Evolutionary conservation across 2,329 filamentous ascomycete genomes (phyloP).

Genomic region (Fusarium virguliforme): DNA sequence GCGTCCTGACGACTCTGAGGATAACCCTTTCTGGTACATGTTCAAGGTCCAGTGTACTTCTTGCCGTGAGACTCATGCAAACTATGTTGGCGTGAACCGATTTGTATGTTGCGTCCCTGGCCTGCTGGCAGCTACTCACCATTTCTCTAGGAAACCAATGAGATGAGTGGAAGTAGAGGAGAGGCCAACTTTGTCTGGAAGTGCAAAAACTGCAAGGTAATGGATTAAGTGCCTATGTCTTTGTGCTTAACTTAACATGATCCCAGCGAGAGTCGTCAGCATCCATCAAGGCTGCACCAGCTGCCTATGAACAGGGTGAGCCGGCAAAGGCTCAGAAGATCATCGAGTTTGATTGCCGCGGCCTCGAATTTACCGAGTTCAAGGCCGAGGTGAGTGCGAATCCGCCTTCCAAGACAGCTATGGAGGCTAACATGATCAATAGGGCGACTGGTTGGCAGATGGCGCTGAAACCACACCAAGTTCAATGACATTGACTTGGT

Average conservation of each 20-base stretch:
- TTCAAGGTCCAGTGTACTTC: slow-evolving; percentile 99
- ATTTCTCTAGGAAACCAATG: slow-evolving; percentile 80
- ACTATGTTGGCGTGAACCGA: slow-evolving; percentile 87
- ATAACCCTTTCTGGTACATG: slow-evolving; percentile 93
- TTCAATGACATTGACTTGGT: slow-evolving; percentile 86
- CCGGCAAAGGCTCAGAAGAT: slow-evolving; percentile 84
- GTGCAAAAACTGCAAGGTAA: slow-evolving; percentile 97
- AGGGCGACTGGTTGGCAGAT: slow-evolving; percentile 93
- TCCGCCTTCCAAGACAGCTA: too few species aligned
- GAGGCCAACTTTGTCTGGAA: slow-evolving; percentile 99
- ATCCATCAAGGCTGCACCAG: slow-evolving; percentile 82
- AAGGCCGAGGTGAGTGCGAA: slow-evolving; percentile 79
- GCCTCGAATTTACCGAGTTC: slow-evolving; percentile 92
- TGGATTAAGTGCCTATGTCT: not conserved
- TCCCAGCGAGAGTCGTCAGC: slow-evolving; percentile 86
- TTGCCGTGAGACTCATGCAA: slow-evolving; percentile 91
- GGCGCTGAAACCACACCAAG: slow-evolving; percentile 85
- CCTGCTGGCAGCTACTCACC: slow-evolving; percentile 20
- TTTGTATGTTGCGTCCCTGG: slow-evolving; percentile 74
- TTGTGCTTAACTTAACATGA: slow-evolving; percentile 7
- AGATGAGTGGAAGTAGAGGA: slow-evolving; percentile 92
- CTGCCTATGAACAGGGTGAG: slow-evolving; percentile 78
- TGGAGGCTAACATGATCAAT: slow-evolving; percentile 17
- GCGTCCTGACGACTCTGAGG: slow-evolving; percentile 84
- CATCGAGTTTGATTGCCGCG: slow-evolving; percentile 93